Base-by-base conservation (phyloP, 2,329 filamentous ascomycete genomes). In the Zymoseptoria tritici region DNA sequence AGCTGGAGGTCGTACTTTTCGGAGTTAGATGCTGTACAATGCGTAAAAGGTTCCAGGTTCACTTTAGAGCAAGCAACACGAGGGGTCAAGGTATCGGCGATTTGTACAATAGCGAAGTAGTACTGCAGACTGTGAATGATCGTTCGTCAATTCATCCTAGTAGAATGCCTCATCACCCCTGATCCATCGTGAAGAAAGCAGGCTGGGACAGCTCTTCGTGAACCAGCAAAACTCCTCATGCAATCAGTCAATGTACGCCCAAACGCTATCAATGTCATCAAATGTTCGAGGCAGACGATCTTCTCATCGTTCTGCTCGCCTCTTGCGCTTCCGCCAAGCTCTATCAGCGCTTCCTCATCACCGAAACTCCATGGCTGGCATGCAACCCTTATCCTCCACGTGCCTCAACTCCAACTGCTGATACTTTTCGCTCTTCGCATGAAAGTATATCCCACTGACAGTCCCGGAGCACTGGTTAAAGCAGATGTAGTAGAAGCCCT, bases 401-500 rank as follows among this genome's bases (percentile, higher is more conserved):
- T 96, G 91, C 75, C 90, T 89, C 68, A 99, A 80, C 71, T 96
- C 90, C 67, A 97, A 80, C 75, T 96, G 91, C 76, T 99, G 94
- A 74, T 93, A 97, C 90, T 93, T 96, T 79, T 97, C 93, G 77
- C 92, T 97, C 79, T 96, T 96, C 11, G 90, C 89, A 77, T 99
- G 94, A 74, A 96, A 99, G 76, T 99, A 99, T 60, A 97, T 96
- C 19, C 94, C 94, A 71, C 86, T 92, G 49, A 99, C 89, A 64
- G 83, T 87, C 7, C 93, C 94, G 64, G 87, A 84, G 54, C 91
- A 79, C 76, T 97, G 93, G 74, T 97, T 96, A 79, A 97, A 97
- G 78, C 92, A 97, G 66, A 99, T 97, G 72, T 99, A 99, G 74
- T 97, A 99, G 73, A 99, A 99, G 0, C 94, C 94, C 72, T 99